Conservation (phyloP, 306 rosid species). For the Quercus agrifolia region DNA sequence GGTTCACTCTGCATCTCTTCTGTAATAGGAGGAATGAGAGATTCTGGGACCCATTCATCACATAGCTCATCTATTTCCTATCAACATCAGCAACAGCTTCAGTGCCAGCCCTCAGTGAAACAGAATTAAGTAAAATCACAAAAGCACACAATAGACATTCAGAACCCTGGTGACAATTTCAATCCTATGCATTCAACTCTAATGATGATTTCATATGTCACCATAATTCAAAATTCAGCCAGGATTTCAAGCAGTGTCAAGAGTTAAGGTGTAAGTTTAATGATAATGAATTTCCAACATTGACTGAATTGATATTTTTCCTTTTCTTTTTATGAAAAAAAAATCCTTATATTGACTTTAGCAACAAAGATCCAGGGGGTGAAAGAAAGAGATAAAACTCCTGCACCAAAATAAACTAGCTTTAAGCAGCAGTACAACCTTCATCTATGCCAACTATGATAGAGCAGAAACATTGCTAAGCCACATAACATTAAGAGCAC, state of each 20-base stretch:
- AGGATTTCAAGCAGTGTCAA: not conserved
- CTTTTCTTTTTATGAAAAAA: not conserved
- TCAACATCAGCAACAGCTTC: conserved; percentile 1
- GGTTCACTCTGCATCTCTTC: conserved; percentile 73
- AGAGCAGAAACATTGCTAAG: not conserved
- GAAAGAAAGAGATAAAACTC: not conserved
- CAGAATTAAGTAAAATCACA: not conserved
- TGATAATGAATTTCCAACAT: not conserved
- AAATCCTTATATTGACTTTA: not conserved
- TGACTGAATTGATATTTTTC: not conserved
- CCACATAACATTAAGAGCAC: not conserved
- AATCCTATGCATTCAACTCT: not conserved
- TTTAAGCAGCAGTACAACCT: not conserved
- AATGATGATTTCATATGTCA: not conserved
- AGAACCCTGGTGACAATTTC: not conserved
- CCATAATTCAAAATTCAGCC: not conserved
- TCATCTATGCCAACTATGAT: not conserved
- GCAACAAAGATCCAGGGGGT: not conserved
- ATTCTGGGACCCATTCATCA: conserved; percentile 92
- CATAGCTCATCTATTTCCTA: conserved; percentile 96
- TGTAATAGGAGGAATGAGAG: conserved; percentile 79
- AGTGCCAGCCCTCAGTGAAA: not conserved
- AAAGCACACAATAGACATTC: not conserved
- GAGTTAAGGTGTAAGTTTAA: not conserved
- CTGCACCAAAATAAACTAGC: not conserved